Evolutionary conservation across 805 yeast genomes (phyloP), one percentile per base, ranked within the genome.

Genomic region (Lipomyces sp.): DNA sequence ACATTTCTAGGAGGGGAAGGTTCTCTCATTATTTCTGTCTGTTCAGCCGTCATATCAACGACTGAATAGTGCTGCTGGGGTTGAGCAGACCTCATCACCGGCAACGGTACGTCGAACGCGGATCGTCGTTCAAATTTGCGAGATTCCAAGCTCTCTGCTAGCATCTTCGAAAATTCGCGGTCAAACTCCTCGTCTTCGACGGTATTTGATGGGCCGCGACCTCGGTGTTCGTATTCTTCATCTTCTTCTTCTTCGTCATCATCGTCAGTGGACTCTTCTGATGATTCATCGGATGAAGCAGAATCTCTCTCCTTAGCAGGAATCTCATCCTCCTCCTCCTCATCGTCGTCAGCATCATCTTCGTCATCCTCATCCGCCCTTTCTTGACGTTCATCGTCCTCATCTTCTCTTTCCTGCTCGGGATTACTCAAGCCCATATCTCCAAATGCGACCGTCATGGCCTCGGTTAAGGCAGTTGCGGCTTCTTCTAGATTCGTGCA

Each of bases 401-500:
- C 61, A 18, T 64, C 65, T 7, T 30, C 69, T 51, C 48, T 34
- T 7, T 59, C 63, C 7, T 50, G 35, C 18, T 37, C 53, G 10
- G 10, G 42, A 10, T 60, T 29, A 32, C 15, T 34, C 42, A 60
- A 24, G 3, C 54, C 66, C 51, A 62, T 24, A 15, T 55, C 63
- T 2, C 71, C 71, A 37, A 64, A 69, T 4, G 61, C 57, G 2
- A 15, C 30, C 11, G 67, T 50, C 60, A 63, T 53, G 7, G 62
- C 63, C n/a, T 65, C 66, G 15, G 37, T 73, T 57, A 89, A 75
- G 13, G 73, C 76, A 1, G 70, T 64, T 7, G 84, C 77, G 5
- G 89, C 83, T 48, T 83, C 87, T 51, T 75, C 77, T 45, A 83
- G 70, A 53, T 71, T 79, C 0, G 59, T 69, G 8, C 83, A 77